phyloP scores from a whole-genome alignment of 176 grass and related monocot species.

The Themeda triandra region DNA sequence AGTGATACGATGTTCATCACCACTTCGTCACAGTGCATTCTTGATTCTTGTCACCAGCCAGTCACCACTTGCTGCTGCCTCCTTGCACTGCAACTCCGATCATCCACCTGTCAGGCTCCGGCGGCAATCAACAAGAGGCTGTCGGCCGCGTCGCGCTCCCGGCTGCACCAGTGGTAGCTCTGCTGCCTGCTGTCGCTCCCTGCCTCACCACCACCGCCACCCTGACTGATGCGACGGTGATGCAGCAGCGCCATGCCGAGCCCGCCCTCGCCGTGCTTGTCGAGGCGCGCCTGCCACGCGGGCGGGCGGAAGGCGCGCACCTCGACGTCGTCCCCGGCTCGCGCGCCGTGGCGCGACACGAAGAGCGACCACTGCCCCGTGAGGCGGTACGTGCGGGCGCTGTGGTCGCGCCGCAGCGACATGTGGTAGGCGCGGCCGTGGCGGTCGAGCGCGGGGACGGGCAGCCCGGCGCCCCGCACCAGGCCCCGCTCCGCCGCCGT shows the following conservation, averaged over 20 bases:
- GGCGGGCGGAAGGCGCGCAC: slow-evolving; percentile 35
- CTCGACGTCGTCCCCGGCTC: slow-evolving; percentile 31
- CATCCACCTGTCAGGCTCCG: not conserved
- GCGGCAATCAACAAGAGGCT: slow-evolving; percentile 1
- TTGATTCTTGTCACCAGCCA: too few species aligned
- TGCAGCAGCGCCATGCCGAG: slow-evolving; percentile 43
- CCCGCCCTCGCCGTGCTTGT: slow-evolving; percentile 8
- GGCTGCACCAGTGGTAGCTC: not conserved
- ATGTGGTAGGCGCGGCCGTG: slow-evolving; percentile 36
- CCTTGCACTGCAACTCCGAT: not conserved
- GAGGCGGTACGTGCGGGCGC: slow-evolving; percentile 20
- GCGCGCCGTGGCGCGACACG: slow-evolving; percentile 25
- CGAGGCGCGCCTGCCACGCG: slow-evolving; percentile 28
- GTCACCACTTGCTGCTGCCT: too few species aligned
- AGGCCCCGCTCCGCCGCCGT: slow-evolving; percentile 27
- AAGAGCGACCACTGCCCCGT: slow-evolving; percentile 23
- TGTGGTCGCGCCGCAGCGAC: slow-evolving; percentile 24
- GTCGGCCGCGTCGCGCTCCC: slow-evolving; percentile 12
- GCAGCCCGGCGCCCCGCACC: slow-evolving; percentile 5
- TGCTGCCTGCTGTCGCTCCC: not conserved
- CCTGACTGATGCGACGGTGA: not conserved
- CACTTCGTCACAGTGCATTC: too few species aligned
- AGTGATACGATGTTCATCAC: too few species aligned
- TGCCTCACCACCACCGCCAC: too few species aligned
- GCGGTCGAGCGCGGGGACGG: slow-evolving; percentile 25